These are phyloP conservation scores for Pseudocercospora fijiensis DNA, from an alignment of 2,329 filamentous ascomycete species.

Conservation along the genomic window DNA sequence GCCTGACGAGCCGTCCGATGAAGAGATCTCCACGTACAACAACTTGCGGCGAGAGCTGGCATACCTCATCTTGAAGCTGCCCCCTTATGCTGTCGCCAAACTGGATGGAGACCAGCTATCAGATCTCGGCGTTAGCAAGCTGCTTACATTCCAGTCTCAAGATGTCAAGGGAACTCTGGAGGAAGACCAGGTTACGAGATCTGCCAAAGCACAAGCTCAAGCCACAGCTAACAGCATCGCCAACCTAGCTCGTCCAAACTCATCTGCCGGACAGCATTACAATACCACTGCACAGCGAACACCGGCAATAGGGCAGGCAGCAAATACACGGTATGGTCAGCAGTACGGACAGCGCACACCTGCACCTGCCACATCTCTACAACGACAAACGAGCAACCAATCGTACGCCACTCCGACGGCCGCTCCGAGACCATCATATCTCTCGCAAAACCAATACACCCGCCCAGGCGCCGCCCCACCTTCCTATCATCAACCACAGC, in stretches of 20 bases:
- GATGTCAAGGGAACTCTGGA: slow-evolving; percentile 79
- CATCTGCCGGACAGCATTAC: slow-evolving; percentile 36
- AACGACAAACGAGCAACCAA: slow-evolving; percentile 33
- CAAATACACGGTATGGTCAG: slow-evolving; percentile 39
- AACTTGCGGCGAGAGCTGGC: slow-evolving; percentile 72
- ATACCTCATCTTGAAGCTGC: slow-evolving; percentile 70
- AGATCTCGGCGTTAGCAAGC: slow-evolving; percentile 77
- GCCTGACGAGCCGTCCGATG: slow-evolving; percentile 62
- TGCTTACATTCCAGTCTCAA: slow-evolving; percentile 68
- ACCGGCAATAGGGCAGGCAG: slow-evolving; percentile 38
- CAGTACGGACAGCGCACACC: slow-evolving; percentile 32
- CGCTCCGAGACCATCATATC: slow-evolving; percentile 22
- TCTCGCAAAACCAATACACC: slow-evolving; percentile 32
- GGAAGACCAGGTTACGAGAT: slow-evolving; percentile 64
- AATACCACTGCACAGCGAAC: slow-evolving; percentile 36
- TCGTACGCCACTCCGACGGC: slow-evolving; percentile 32
- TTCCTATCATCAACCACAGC: slow-evolving; percentile 30
- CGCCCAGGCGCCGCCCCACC: slow-evolving; percentile 28
- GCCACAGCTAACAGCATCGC: slow-evolving; percentile 36
- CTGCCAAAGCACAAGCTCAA: slow-evolving; percentile 42
- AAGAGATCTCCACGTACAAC: slow-evolving; percentile 64
- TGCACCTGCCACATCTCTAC: slow-evolving; percentile 27
- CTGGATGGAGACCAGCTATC: slow-evolving; percentile 82
- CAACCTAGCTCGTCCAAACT: slow-evolving; percentile 32
- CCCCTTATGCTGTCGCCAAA: slow-evolving; percentile 82